Evolutionary conservation across 345 rosid genomes (phyloP), one percentile per base, ranked within the genome.

Genomic region (Firmiana major): DNA sequence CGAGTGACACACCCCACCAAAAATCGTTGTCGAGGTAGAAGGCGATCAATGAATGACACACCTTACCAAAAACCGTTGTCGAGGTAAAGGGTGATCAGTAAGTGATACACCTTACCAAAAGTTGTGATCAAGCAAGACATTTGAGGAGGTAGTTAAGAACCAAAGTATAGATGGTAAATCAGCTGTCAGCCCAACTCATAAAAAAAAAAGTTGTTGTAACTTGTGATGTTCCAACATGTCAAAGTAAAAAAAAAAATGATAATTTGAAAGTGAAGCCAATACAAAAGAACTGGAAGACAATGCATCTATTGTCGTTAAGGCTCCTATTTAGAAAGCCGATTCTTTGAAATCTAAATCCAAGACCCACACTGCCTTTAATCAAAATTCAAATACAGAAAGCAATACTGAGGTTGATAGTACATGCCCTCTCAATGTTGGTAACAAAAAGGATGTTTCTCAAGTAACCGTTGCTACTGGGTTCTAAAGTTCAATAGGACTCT

Each of bases 91-190:
- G n/a, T n/a, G n/a, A n/a, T n/a, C n/a, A n/a, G n/a, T n/a, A n/a
- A n/a, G n/a, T n/a, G n/a, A n/a, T n/a, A n/a, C n/a, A n/a, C n/a
- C n/a, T n/a, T n/a, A n/a, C n/a, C n/a, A n/a, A n/a, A n/a, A n/a
- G n/a, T n/a, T n/a, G n/a, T n/a, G n/a, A 76, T 71, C 77, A 2
- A 51, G 80, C 77, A 79, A 75, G 79, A 58, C 22, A 0, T 16
- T 80, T 57, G 74, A 64, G 40, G 88, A 84, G 69, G 85, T 65
- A 48, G 77, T 69, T 5, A 79, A 79, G 80, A 73, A 70, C 55
- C 85, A 81, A 73, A 67, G 68, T 73, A 66, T 70, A 55, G 80
- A 63, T 66, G 81, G 70, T 76, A 76, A 66, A 53, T 31, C 66
- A n/a, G 55, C 8, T 59, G 15, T 73, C 22, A 22, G 70, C 57